A percentile compares a stretch with the other conserved stretches of the same genome.
Conservation (phyloP, 2,329 filamentous ascomycete species). For the Aspergillus awamori region DNA sequence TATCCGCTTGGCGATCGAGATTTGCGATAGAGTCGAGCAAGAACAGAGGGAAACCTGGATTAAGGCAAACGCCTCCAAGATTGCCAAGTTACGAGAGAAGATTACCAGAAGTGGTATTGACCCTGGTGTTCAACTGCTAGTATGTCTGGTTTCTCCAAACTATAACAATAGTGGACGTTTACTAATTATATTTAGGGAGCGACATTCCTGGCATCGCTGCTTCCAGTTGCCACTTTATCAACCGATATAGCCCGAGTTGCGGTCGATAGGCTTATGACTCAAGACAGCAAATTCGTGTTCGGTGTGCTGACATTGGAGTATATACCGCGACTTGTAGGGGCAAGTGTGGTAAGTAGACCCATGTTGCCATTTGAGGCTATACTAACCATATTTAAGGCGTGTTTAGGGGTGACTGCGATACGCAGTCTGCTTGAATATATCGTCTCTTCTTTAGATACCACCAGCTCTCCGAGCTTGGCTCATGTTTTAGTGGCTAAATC, state of each 20-base stretch:
- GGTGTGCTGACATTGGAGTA: conserved; percentile 26
- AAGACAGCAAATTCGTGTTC: conserved; percentile 25
- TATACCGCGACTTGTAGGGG: conserved; percentile 37
- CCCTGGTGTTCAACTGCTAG: conserved; percentile 37
- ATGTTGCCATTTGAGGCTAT: not conserved
- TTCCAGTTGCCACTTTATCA: conserved; percentile 28
- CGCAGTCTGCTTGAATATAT: conserved; percentile 27
- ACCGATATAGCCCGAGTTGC: conserved; percentile 30
- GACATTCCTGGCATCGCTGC: conserved; percentile 34
- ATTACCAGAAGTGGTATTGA: conserved; percentile 33
- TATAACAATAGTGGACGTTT: not conserved
- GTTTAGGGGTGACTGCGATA: conserved; percentile 26
- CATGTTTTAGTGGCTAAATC: conserved; percentile 28
- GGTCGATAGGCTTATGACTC: conserved; percentile 30
- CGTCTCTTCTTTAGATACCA: conserved; percentile 23
- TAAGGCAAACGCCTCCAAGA: conserved; percentile 34
- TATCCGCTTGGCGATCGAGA: conserved; percentile 40
- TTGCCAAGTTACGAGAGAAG: conserved; percentile 45
- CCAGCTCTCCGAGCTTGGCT: conserved; percentile 12
- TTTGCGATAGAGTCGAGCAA: conserved; percentile 38
- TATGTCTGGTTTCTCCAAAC: conserved; percentile 19
- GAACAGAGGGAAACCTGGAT: conserved; percentile 41
- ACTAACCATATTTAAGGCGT: conserved; percentile 23
- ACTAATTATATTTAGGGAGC: conserved; percentile 30
- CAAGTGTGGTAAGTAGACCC: conserved; percentile 40